phyloP scores from a whole-genome alignment of 2,329 filamentous ascomycete genomes.

The Phaeosphaeriaceae sp. region DNA sequence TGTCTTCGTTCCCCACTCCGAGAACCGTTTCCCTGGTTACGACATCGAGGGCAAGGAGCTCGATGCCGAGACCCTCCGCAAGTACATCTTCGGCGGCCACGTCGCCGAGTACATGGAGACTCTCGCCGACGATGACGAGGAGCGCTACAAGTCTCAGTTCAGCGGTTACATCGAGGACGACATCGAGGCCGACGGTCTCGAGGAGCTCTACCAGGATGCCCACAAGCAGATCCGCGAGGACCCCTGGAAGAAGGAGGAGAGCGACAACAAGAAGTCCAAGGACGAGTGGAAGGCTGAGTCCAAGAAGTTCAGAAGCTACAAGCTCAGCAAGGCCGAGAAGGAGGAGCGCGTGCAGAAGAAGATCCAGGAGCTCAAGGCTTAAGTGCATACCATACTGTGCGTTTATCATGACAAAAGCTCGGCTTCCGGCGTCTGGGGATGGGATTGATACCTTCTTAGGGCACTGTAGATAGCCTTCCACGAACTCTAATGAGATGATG shows the following conservation, averaged over 20 bases:
- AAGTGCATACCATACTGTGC: conserved; percentile 26
- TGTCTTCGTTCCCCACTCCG: conserved; percentile 95
- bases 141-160: conserved; percentile 99
- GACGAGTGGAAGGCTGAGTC: conserved; percentile 96
- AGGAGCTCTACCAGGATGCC: conserved; percentile 94
- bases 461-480: conserved; percentile 41
- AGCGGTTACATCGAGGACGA: conserved; percentile 97
- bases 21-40: conserved; percentile 99
- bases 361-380: conserved; percentile 79
- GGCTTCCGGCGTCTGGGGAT: conserved; percentile 45
- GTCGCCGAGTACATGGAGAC: conserved; percentile 99
- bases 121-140: conserved; percentile 98
- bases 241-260: conserved; percentile 90
- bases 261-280: conserved; percentile 91
- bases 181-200: conserved; percentile 92
- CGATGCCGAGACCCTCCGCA: conserved; percentile 93
- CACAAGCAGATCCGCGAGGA: conserved; percentile 98
- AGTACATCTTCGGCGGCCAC: conserved; percentile 99
- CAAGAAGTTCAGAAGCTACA: conserved; percentile 81
- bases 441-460: conserved; percentile 37
- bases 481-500: conserved; percentile 39
- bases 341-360: conserved; percentile 83
- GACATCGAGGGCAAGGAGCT: conserved; percentile 98
- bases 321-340: conserved; percentile 86
- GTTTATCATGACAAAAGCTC: conserved; percentile 44